A percentile compares a stretch with the other conserved stretches of the same genome.
Evolutionary conservation across 257 asterid genomes (phyloP).

Genomic region (Phtheirospermum japonicum): DNA sequence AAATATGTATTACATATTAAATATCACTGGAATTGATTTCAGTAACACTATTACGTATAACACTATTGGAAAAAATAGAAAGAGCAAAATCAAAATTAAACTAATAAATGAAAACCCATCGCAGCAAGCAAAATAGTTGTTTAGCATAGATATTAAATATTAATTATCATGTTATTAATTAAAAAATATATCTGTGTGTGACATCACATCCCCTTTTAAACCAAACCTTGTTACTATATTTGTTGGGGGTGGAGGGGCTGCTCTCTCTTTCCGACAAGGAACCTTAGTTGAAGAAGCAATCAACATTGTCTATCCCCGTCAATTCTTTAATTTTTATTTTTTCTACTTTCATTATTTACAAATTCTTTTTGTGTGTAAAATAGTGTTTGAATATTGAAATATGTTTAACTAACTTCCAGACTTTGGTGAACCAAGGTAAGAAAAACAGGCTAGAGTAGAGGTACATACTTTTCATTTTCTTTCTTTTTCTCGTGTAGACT

Average conservation of each 20-base stretch:
- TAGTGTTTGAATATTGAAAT: conserved; percentile 16
- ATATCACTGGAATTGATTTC: too few species aligned
- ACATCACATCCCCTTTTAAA: conserved; percentile 35
- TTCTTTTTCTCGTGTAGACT: too few species aligned
- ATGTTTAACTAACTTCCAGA: conserved; percentile 38
- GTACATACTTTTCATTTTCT: too few species aligned
- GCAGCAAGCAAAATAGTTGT: conserved; percentile 59
- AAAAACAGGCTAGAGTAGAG: conserved; percentile 18
- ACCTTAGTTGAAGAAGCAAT: conserved; percentile 47
- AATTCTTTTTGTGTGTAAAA: background rate
- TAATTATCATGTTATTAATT: too few species aligned
- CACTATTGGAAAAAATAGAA: too few species aligned
- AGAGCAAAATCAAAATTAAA: background rate
- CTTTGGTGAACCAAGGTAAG: conserved; percentile 35
- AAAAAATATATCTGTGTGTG: conserved; percentile 24
- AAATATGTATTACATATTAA: too few species aligned
- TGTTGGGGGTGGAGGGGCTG: conserved; percentile 24
- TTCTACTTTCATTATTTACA: background rate
- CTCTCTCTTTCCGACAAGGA: conserved; percentile 53
- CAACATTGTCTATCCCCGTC: background rate
- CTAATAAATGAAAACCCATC: conserved; percentile 55
- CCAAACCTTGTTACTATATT: conserved; percentile 12
- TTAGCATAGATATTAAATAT: conserved; percentile 31
- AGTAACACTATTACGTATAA: background rate
- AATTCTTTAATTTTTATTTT: background rate